These are phyloP conservation scores for Forsythia suspensa DNA, from an alignment of 257 asterid genomes.

Conservation along the genomic window DNA sequence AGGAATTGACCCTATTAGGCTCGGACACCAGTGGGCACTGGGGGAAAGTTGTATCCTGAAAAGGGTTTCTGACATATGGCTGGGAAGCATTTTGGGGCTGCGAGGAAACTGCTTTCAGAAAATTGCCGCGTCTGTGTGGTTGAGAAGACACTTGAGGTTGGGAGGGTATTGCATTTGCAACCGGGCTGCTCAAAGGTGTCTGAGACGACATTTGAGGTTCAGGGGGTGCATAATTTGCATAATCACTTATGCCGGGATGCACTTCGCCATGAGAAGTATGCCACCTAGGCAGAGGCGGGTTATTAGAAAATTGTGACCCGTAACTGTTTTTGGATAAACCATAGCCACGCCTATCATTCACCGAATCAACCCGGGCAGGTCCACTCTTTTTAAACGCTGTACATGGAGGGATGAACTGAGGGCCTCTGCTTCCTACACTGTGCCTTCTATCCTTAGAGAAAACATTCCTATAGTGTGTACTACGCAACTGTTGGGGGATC, in stretches of 20 bases:
- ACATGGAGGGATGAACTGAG: constrained; percentile 29
- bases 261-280: constrained; percentile 1
- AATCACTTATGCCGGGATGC: not conserved
- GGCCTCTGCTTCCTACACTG: constrained; percentile 28
- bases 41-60: constrained; percentile 20
- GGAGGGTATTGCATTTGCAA: constrained; percentile 22
- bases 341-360: constrained; percentile 22
- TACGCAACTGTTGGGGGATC: constrained; percentile 26
- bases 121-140: constrained; percentile 25
- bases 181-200: constrained; percentile 21
- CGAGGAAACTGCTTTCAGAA: constrained; percentile 19
- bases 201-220: constrained; percentile 30
- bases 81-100: constrained; percentile 25
- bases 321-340: not conserved
- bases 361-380: constrained; percentile 19
- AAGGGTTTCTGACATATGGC: constrained; percentile 20
- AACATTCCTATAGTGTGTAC: constrained; percentile 19
- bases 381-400: constrained; percentile 37
- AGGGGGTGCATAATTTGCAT: constrained; percentile 17
- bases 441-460: constrained; percentile 29
- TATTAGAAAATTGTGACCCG: constrained; percentile 26
- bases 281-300: constrained; percentile 26
- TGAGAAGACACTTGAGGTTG: constrained; percentile 39
- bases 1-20: constrained; percentile 14
- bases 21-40: constrained; percentile 16